Evolutionary conservation across 352 stramenopile genomes (phyloP).

Genomic region (Pythium scleroteichum): DNA sequence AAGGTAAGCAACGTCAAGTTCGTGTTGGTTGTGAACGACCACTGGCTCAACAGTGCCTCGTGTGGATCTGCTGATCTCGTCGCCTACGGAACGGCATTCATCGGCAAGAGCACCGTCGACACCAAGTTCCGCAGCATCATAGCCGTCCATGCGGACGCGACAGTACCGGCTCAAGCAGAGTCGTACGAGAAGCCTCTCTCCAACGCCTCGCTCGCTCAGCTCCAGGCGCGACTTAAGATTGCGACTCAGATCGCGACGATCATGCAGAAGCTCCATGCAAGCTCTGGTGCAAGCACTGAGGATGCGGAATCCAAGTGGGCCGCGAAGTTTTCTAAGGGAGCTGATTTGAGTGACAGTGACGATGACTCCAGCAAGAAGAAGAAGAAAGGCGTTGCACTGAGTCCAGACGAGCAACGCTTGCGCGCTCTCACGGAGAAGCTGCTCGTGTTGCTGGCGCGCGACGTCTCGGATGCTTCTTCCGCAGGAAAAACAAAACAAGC

Average conservation of each 20-base stretch:
- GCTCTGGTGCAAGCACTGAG: conserved; percentile 12
- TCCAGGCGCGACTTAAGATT: conserved; percentile 57
- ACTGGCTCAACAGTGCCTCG: conserved; percentile 41
- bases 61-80: conserved; percentile 39
- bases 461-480: conserved; percentile 5
- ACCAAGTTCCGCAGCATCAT: conserved; percentile 44
- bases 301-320: conserved; percentile 62
- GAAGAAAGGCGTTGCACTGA: conserved; percentile 49
- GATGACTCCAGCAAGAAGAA: conserved; percentile 31
- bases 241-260: conserved; percentile 57
- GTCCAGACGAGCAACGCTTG: conserved; percentile 69
- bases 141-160: conserved; percentile 15
- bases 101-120: conserved; percentile 3
- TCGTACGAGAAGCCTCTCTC: conserved; percentile 34
- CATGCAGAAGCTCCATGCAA: conserved; percentile 38
- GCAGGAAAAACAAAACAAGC: not conserved
- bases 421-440: conserved; percentile 73
- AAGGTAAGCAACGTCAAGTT: conserved; percentile 24
- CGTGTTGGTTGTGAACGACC: conserved; percentile 65
- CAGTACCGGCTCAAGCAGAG: conserved; percentile 14
- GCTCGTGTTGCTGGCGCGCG: conserved; percentile 48
- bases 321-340: conserved; percentile 51
- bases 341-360: conserved; percentile 50
- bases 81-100: conserved; percentile 28
- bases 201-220: conserved; percentile 37